These are phyloP conservation scores for Asterella californica DNA, from an alignment of 225 moss, liverwort and hornwort genomes.

Conservation along the genomic window DNA sequence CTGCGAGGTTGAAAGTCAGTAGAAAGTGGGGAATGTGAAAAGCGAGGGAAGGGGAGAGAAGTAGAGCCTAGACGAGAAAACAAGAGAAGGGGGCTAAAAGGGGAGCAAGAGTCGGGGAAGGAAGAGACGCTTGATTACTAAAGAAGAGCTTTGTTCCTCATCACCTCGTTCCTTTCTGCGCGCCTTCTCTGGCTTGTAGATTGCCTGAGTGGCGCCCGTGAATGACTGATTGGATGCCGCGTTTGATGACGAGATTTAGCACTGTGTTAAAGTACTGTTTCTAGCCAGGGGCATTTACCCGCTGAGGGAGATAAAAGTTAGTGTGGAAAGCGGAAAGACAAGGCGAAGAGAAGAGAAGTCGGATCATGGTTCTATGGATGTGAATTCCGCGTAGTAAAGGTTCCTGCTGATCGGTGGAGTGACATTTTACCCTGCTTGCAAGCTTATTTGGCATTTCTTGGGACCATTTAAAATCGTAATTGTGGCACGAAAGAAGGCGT, in stretches of 20 bases:
- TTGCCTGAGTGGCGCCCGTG: background rate
- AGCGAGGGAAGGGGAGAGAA: background rate
- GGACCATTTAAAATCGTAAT: slow-evolving; percentile 22
- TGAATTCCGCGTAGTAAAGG: slow-evolving; percentile 1
- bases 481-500: background rate
- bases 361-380: background rate
- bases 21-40: background rate
- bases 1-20: background rate
- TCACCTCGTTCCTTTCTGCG: background rate
- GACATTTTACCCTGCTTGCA: slow-evolving; percentile 12
- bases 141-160: no score
- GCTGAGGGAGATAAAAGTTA: background rate
- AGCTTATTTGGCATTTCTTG: slow-evolving; percentile 13
- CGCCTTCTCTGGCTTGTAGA: background rate
- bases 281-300: background rate
- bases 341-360: background rate
- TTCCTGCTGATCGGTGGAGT: slow-evolving; percentile 15
- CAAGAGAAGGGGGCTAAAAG: background rate
- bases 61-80: background rate
- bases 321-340: background rate
- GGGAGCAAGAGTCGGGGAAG: background rate
- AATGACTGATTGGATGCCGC: background rate
- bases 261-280: background rate
- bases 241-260: background rate
- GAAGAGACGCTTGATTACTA: background rate